phyloP scores from a whole-genome alignment of 306 rosid genomes.

The Hippophae gyantsensis region DNA sequence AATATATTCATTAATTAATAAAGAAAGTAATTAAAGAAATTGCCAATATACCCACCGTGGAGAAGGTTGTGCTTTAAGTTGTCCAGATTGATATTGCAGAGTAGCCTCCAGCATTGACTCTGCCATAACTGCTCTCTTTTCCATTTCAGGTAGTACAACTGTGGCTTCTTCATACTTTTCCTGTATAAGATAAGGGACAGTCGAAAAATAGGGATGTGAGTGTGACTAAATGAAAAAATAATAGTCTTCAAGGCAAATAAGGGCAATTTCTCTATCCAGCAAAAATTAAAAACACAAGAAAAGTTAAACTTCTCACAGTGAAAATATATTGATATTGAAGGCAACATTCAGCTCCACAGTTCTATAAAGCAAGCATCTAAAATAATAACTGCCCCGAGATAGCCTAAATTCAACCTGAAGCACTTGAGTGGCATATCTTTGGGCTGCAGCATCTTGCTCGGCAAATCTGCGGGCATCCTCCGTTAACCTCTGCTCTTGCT shows the following conservation, averaged over 20 bases:
- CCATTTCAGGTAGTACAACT: constrained; percentile 61
- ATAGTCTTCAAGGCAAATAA: too few species aligned
- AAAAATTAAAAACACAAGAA: too few species aligned
- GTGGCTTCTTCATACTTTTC: constrained; percentile 80
- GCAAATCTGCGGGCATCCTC: constrained; percentile 97
- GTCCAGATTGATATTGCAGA: constrained; percentile 92
- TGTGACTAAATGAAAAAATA: too few species aligned
- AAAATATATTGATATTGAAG: neutral
- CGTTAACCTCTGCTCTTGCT: constrained; percentile 93
- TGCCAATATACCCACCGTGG: constrained; percentile 46
- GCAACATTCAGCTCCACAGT: neutral
- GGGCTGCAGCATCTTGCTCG: constrained; percentile 97
- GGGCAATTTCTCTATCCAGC: too few species aligned
- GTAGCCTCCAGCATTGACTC: constrained; percentile 95
- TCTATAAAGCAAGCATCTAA: neutral
- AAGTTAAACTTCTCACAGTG: too few species aligned
- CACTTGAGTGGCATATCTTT: constrained; percentile 88
- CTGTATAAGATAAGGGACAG: constrained; percentile 30
- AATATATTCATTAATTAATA: neutral
- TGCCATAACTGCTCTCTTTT: constrained; percentile 71
- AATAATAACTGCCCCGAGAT: neutral
- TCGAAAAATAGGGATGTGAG: too few species aligned
- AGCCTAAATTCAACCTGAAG: constrained; percentile 56
- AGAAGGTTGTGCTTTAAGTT: constrained; percentile 64
- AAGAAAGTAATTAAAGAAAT: constrained; percentile 6